Conservation (phyloP, 164 flowering plant species). For the Dillenia turbinata region DNA sequence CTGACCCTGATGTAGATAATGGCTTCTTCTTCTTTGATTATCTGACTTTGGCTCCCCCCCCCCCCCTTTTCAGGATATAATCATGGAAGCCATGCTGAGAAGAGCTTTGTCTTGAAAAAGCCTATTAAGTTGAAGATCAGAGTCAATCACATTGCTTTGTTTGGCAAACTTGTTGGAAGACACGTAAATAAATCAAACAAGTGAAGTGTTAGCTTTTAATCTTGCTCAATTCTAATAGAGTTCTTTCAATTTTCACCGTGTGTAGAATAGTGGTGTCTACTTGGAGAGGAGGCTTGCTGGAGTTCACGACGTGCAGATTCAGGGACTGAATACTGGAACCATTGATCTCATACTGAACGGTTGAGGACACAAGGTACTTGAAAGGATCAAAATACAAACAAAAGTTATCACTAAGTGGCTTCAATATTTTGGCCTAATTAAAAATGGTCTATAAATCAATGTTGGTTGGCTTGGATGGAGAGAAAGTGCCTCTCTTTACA, state of each 20-base stretch:
- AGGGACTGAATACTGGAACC: constrained; percentile 61
- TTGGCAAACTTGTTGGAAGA: constrained; percentile 43
- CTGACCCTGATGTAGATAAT: no score
- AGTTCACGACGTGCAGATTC: constrained; percentile 25
- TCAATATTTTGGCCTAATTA: no score
- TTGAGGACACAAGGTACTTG: constrained; percentile 45
- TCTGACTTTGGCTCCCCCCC: not conserved
- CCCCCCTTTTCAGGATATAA: constrained; percentile 36
- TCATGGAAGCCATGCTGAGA: constrained; percentile 54
- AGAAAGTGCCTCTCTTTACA: constrained; percentile 25
- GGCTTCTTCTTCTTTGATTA: no score
- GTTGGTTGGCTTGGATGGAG: constrained; percentile 52
- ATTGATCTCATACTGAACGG: constrained; percentile 44
- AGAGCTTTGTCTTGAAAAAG: constrained; percentile 36
- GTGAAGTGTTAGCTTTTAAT: not conserved
- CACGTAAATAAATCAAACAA: constrained; percentile 33
- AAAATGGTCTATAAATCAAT: not conserved
- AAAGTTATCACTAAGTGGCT: no score
- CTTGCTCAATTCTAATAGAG: not conserved
- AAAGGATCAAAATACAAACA: no score
- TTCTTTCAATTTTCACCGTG: not conserved
- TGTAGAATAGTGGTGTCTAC: constrained; percentile 68
- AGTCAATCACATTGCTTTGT: constrained; percentile 34
- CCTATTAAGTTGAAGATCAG: constrained; percentile 40
- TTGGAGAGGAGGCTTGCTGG: constrained; percentile 65